Conservation (phyloP, 1,139 yeast genomes). For the Candida tetrigidarum region DNA sequence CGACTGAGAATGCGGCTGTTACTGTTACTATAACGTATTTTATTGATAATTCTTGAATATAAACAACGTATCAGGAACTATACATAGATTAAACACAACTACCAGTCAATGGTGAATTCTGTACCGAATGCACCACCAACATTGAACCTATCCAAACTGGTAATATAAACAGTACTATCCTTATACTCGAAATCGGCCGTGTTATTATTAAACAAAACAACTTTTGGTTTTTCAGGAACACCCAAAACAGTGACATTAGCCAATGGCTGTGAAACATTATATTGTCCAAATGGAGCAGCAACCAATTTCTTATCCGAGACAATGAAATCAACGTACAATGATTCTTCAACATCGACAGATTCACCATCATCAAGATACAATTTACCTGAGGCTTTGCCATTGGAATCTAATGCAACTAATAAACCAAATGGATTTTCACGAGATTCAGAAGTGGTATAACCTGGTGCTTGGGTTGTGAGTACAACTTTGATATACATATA, state of each 20-base stretch:
- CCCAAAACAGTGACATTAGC: conserved; percentile 31
- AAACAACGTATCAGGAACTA: no score
- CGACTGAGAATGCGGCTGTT: neutral
- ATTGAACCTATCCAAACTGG: conserved; percentile 20
- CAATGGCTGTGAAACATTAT: conserved; percentile 24
- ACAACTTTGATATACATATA: conserved; percentile 27
- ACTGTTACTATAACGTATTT: neutral
- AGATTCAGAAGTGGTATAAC: conserved; percentile 30
- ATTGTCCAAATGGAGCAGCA: conserved; percentile 23
- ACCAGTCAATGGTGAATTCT: conserved; percentile 21
- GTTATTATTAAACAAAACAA: conserved; percentile 21
- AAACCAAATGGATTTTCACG: conserved; percentile 34
- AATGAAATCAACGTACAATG: conserved; percentile 24
- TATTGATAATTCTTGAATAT: no score
- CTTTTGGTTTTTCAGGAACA: conserved; percentile 24
- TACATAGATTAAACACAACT: conserved; percentile 5
- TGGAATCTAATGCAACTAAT: conserved; percentile 29
- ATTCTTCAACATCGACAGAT: conserved; percentile 21
- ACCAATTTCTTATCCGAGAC: conserved; percentile 19
- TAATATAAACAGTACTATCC: conserved; percentile 21
- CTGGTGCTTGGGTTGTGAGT: conserved; percentile 32
- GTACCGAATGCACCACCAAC: conserved; percentile 20
- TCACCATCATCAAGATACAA: conserved; percentile 34
- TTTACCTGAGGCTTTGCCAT: conserved; percentile 23
- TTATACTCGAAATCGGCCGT: conserved; percentile 19